Conservation (phyloP, 257 asterid species). For the Knoxia roxburghii region DNA sequence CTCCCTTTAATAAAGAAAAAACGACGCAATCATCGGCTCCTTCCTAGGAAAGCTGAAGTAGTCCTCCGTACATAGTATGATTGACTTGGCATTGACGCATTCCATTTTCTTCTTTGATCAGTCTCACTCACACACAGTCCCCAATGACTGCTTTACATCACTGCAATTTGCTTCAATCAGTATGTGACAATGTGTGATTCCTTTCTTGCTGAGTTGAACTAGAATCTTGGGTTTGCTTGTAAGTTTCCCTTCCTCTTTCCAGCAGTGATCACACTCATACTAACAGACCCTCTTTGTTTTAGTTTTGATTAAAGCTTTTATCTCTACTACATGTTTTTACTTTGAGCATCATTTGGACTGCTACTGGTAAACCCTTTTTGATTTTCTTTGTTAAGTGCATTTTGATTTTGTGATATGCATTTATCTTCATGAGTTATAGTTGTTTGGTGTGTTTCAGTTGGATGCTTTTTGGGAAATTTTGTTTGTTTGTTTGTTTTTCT, state of each 20-base stretch:
- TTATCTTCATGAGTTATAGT: too few species aligned
- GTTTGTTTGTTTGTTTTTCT: too few species aligned
- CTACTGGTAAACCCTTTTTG: too few species aligned
- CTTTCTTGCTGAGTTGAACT: neutral
- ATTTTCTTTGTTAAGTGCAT: too few species aligned
- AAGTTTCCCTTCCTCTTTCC: neutral
- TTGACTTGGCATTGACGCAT: constrained; percentile 3
- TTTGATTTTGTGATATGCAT: too few species aligned
- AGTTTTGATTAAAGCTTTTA: neutral
- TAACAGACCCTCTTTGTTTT: neutral
- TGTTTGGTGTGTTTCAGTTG: too few species aligned
- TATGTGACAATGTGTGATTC: neutral
- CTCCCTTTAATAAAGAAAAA: too few species aligned
- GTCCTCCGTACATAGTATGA: too few species aligned
- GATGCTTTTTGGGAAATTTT: too few species aligned
- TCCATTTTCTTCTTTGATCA: neutral
- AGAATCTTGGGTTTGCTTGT: neutral
- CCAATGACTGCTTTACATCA: neutral
- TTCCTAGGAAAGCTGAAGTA: neutral
- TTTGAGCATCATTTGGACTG: too few species aligned
- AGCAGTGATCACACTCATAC: neutral
- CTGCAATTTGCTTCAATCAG: neutral
- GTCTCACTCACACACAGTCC: neutral
- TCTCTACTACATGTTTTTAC: too few species aligned
- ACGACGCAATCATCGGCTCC: neutral